phyloP scores from a whole-genome alignment of 1,284 basidiomycete genomes.

The Cutaneotrichosporon dermatis region DNA sequence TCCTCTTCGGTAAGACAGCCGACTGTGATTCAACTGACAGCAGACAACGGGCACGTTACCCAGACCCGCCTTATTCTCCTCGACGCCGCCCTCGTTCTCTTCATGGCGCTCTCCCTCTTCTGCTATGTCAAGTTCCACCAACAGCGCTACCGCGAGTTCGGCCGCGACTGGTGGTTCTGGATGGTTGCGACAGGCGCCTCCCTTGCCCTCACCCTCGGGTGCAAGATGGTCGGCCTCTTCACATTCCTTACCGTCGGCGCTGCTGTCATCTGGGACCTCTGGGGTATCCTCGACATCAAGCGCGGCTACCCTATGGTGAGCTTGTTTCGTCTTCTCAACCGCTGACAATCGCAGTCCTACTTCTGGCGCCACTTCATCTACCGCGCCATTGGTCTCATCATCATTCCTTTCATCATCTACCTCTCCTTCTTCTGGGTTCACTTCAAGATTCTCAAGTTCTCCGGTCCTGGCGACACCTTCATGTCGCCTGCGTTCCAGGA shows the following conservation, averaged over 20 bases:
- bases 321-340: conserved; percentile 4
- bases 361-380: conserved; percentile 87
- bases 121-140: conserved; percentile 96
- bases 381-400: conserved; percentile 78
- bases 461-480: conserved; percentile 90
- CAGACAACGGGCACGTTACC: conserved; percentile 93
- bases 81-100: conserved; percentile 91
- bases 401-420: conserved; percentile 84
- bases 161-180: conserved; percentile 92
- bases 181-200: conserved; percentile 82
- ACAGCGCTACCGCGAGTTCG: conserved; percentile 85
- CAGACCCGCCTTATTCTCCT: conserved; percentile 95
- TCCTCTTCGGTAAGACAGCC: conserved; percentile 70
- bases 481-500: conserved; percentile 99
- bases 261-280: conserved; percentile 88
- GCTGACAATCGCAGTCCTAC: conserved; percentile 60
- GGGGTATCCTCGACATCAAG: conserved; percentile 86
- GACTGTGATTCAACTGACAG: not conserved
- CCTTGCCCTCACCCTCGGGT: conserved; percentile 93
- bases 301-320: conserved; percentile 72
- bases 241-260: conserved; percentile 85
- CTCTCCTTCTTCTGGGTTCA: conserved; percentile 96
- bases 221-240: conserved; percentile 96
- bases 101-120: conserved; percentile 89
- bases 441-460: conserved; percentile 82